A percentile compares a stretch with the other conserved stretches of the same genome.
phyloP scores from a whole-genome alignment of 2,329 filamentous ascomycete species.

The Fusarium tricinctum region DNA sequence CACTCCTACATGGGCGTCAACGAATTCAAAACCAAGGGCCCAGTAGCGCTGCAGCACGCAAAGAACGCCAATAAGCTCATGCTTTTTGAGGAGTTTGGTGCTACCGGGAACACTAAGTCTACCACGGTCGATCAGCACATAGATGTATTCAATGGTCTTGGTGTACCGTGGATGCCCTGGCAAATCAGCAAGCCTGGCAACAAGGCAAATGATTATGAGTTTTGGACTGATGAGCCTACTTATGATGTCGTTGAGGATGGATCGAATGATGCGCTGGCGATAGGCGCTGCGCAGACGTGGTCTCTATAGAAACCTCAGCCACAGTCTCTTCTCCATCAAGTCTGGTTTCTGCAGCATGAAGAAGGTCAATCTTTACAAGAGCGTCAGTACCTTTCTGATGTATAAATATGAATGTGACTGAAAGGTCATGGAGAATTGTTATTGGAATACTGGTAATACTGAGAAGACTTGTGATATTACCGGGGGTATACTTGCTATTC shows the following conservation, averaged over 20 bases:
- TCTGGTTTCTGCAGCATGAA: no score
- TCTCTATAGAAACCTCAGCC: neutral
- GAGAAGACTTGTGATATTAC: no score
- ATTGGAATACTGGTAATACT: no score
- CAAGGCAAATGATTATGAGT: neutral
- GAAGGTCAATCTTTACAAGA: no score
- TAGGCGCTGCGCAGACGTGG: neutral
- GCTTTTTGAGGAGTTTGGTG: neutral
- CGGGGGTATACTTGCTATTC: no score
- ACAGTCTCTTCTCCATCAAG: no score
- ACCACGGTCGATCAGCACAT: neutral
- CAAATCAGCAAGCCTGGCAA: conserved; percentile 1
- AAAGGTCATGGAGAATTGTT: no score
- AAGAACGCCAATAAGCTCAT: neutral
- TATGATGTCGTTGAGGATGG: neutral
- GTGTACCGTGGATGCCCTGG: neutral
- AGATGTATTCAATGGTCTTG: neutral
- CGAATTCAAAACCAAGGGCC: neutral
- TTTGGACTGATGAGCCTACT: neutral
- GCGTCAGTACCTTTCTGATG: no score
- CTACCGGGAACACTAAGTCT: neutral
- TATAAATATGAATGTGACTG: no score
- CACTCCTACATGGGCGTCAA: neutral
- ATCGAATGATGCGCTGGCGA: neutral
- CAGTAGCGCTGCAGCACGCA: neutral